Evolutionary conservation across 805 yeast species (phyloP), one percentile per base, ranked within the genome.

Genomic region (Kodamaea nitidulidarum): DNA sequence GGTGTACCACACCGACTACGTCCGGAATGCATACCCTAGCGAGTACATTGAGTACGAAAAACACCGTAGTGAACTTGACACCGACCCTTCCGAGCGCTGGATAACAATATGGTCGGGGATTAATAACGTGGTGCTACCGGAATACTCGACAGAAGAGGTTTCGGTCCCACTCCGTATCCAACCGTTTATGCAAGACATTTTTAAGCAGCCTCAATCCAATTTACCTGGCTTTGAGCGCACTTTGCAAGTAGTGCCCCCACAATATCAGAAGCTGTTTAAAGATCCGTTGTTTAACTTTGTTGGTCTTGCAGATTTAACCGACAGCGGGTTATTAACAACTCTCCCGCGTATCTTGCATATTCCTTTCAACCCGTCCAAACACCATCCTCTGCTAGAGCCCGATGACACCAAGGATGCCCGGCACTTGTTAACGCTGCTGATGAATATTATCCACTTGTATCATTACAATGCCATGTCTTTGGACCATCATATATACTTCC

Each of bases 391-490:
- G 14, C 53, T 54, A 37, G 65, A 57, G 15, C 64, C 50, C 28
- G 71, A 68, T 45, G 51, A 52, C 25, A 45, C 38, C 12, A 54
- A 50, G 29, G 69, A 66, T 40, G 70, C 71, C 1, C 15, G 35
- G 10, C 43, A 55, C n/a, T 18, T 62, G 32, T 48, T 68, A 49
- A 45, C 52, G 10, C 36, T 41, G 12, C 59, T 70, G 10, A 43
- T 68, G 28, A 57, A 61, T 39, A 56, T 61, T n/a, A 48, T 65
- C 16, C 67, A 58, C 39, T 35, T 67, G 9, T 65, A 57, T 46
- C 73, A 68, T 45, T 68, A 68, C 50, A 63, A 61, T 39, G 73
- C 73, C 17, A 67, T 68, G 73, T 64, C 71, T 4, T 48, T 68
- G 20, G 73, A 67, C 47, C 73, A 68, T 50, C 72, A 67, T 45